phyloP scores from a whole-genome alignment of 2,329 filamentous ascomycete species.

The Immersiporthe knoxdaviesiana region DNA sequence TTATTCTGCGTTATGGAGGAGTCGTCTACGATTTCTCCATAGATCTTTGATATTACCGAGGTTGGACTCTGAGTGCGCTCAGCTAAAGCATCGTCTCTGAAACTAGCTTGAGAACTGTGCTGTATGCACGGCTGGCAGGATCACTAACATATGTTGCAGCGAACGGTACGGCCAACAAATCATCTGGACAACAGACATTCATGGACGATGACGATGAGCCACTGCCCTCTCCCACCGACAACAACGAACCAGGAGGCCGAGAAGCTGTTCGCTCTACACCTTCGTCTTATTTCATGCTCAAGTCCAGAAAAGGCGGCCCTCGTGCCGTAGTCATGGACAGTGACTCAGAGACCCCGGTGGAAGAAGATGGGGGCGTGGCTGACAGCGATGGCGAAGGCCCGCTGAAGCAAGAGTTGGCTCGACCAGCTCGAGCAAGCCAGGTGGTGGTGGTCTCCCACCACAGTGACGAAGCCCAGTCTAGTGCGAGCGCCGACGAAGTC shows the following conservation, averaged over 20 bases:
- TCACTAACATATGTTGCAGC: neutral
- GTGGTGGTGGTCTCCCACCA: constrained; percentile 1
- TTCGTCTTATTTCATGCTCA: constrained; percentile 22
- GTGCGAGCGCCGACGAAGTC: constrained; percentile 24
- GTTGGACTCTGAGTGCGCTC: neutral
- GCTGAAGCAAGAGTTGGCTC: constrained; percentile 17
- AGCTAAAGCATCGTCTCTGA: neutral
- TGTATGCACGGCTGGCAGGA: neutral
- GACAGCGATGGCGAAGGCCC: constrained; percentile 27
- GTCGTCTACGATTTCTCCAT: neutral
- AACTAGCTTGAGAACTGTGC: neutral
- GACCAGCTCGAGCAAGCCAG: neutral
- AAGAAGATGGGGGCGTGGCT: constrained; percentile 18
- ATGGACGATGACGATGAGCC: constrained; percentile 24
- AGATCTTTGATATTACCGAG: neutral
- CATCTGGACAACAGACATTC: neutral
- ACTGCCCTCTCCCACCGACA: neutral
- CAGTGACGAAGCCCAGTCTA: constrained; percentile 21
- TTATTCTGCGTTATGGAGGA: neutral
- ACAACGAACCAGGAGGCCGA: neutral
- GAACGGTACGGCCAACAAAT: neutral
- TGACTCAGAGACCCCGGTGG: constrained; percentile 27
- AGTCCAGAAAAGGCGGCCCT: constrained; percentile 5
- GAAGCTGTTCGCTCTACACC: constrained; percentile 10
- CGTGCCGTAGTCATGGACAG: constrained; percentile 21